Evolutionary conservation across 768 basidiomycete genomes (phyloP).

Genomic region (Tricholoma saponaceum): DNA sequence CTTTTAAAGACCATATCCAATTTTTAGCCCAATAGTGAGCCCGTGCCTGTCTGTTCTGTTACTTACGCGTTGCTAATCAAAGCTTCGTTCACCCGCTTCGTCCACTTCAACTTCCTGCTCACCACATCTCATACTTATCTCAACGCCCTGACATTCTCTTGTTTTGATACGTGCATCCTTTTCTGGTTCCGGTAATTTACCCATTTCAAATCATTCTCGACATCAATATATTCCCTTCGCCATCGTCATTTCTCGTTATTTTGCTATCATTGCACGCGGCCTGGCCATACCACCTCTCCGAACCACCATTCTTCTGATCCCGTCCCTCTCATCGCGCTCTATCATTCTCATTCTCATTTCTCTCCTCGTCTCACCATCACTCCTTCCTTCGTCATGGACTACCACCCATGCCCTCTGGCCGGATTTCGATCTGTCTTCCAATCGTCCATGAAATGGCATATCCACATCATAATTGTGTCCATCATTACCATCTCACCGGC

Average conservation of each 20-base stretch:
- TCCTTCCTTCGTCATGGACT: background rate
- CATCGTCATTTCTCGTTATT: no score
- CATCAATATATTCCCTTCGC: no score
- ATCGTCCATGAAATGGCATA: background rate
- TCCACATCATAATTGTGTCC: background rate
- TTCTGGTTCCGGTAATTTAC: background rate
- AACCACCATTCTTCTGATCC: background rate
- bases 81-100: constrained; percentile 1
- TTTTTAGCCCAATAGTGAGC: background rate
- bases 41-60: background rate
- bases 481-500: background rate
- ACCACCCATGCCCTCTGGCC: background rate
- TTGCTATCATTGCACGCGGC: no score
- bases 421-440: background rate
- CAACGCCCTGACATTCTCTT: background rate
- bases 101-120: background rate
- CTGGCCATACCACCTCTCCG: no score
- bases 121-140: background rate
- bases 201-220: no score
- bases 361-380: background rate
- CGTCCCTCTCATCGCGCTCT: background rate
- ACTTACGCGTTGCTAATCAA: constrained; percentile 1
- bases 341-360: background rate
- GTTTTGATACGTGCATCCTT: background rate
- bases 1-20: background rate